phyloP scores from a whole-genome alignment of 768 basidiomycete species.

The Chlorophyllum brunneum region DNA sequence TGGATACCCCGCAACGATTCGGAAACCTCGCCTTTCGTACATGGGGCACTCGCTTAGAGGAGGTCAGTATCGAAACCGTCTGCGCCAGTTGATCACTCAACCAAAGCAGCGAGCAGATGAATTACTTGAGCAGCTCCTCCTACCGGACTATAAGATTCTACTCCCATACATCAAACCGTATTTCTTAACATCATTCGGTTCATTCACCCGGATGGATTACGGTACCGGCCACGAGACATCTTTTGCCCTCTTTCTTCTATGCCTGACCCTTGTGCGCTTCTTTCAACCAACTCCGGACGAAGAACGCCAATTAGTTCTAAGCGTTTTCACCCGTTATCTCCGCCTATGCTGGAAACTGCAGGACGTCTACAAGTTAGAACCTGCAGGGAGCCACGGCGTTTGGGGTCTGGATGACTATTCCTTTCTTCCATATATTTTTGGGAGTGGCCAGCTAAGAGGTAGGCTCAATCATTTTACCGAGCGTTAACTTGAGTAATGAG shows the following conservation, averaged over 20 bases:
- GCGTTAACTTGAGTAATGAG: too few species aligned
- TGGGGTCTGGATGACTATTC: slow-evolving; percentile 95
- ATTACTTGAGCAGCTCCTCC: slow-evolving; percentile 48
- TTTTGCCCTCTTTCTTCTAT: slow-evolving; percentile 76
- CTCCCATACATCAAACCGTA: slow-evolving; percentile 75
- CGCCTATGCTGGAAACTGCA: slow-evolving; percentile 82
- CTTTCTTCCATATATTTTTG: slow-evolving; percentile 88
- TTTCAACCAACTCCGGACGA: slow-evolving; percentile 53
- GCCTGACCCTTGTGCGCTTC: slow-evolving; percentile 66
- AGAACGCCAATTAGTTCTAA: slow-evolving; percentile 57
- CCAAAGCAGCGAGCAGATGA: slow-evolving; percentile 46
- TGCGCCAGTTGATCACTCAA: slow-evolving; percentile 10
- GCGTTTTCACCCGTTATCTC: slow-evolving; percentile 75
- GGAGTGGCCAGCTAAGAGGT: slow-evolving; percentile 87
- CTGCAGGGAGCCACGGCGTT: slow-evolving; percentile 96
- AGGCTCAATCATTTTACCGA: slow-evolving; percentile 15
- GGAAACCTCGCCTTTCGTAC: slow-evolving; percentile 89
- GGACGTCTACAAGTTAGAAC: slow-evolving; percentile 86
- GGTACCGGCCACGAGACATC: slow-evolving; percentile 95
- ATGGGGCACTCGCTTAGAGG: slow-evolving; percentile 77
- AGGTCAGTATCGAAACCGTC: slow-evolving; percentile 41
- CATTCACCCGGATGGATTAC: slow-evolving; percentile 89
- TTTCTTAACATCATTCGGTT: slow-evolving; percentile 82
- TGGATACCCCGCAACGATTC: slow-evolving; percentile 74
- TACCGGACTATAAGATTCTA: slow-evolving; percentile 35